Evolutionary conservation across 2,329 filamentous ascomycete genomes (phyloP).

Genomic region (Colletotrichum incanum): DNA sequence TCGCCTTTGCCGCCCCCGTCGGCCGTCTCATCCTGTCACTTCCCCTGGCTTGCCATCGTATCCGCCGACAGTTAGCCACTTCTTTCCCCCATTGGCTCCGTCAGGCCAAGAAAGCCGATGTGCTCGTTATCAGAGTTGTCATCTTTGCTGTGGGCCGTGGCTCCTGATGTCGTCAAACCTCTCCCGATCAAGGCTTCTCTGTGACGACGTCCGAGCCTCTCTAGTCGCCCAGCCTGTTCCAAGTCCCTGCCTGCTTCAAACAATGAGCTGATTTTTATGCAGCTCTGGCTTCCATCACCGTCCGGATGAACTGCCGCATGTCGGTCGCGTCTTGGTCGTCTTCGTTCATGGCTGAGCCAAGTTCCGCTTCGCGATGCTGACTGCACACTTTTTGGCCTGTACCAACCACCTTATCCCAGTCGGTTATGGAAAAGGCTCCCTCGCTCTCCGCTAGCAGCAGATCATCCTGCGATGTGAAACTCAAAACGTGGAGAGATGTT

Average conservation of each 20-base stretch:
- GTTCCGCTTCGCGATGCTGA: conserved; percentile 54
- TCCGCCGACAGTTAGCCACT: conserved; percentile 1
- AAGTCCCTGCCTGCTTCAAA: conserved; percentile 17
- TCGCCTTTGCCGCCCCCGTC: conserved; percentile 5
- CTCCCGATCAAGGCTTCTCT: not conserved
- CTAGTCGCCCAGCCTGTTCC: conserved; percentile 24
- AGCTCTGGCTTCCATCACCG: conserved; percentile 71
- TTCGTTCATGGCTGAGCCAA: conserved; percentile 64
- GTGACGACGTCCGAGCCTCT: not conserved
- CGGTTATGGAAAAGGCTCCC: conserved; percentile 80
- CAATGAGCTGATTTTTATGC: conserved; percentile 46
- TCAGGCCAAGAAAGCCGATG: conserved; percentile 1
- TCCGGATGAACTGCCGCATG: conserved; percentile 74
- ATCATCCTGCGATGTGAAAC: conserved; percentile 82
- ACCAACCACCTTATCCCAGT: conserved; percentile 81
- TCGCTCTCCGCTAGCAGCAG: conserved; percentile 87
- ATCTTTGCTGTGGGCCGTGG: not conserved
- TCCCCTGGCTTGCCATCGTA: conserved; percentile 17
- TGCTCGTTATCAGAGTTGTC: not conserved
- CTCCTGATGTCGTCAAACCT: not conserved
- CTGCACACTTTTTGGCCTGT: conserved; percentile 78
- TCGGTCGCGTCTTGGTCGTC: conserved; percentile 61
- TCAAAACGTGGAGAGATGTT: conserved; percentile 85
- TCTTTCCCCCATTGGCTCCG: not conserved
- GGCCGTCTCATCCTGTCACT: conserved; percentile 20